Evolutionary conservation across 2,329 filamentous ascomycete genomes (phyloP), one percentile per base, ranked within the genome.

Genomic region (Ophioceras dolichostomum): DNA sequence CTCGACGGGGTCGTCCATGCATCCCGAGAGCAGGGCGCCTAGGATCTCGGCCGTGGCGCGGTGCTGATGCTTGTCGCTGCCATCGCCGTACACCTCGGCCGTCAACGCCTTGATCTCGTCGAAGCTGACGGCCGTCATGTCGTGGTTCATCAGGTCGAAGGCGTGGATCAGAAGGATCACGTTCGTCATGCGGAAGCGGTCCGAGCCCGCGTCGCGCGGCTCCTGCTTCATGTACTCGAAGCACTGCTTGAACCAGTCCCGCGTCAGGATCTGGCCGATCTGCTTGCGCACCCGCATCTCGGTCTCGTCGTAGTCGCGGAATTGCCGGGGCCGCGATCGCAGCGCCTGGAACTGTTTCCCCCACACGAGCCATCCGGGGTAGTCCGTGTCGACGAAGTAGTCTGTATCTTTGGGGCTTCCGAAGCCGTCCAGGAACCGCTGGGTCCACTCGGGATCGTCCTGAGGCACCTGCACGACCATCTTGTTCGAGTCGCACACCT

Each of bases 331-430:
- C 37, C 83, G 79, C 3, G 82, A 76, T 42, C 77, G 76, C 55
- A 80, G 87, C 0, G 81, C 91, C 12, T 77, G 79, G 66, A 96
- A 89, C 22, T 71, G 76, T 57, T 91, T 85, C 37, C 82, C 83
- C 91, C 91, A 98, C 1, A 94, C 87, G 14, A 98, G 70, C 93
- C 93, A 98, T 22, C 91, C 91, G 4, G 89, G 86, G 53, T 93
- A 83, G 53, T 96, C 89, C 38, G 78, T 74, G 53, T 98, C 91
- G 32, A 96, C 77, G 54, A 88, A 93, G 56, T 93, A 94, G 44
- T 94, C 79, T 0, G 85, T 79, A 22, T 78, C 49, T 10, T 63
- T 79, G 5, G 81, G 78, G 34, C 82, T 70, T 9, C 79, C 77
- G 55, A 98, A 98, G 17, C 75, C 71, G 2, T 76, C 70, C 1